Evolutionary conservation across 495 filamentous ascomycete species (phyloP), one percentile per base, ranked within the genome.

Genomic region (Penicillium steckii): DNA sequence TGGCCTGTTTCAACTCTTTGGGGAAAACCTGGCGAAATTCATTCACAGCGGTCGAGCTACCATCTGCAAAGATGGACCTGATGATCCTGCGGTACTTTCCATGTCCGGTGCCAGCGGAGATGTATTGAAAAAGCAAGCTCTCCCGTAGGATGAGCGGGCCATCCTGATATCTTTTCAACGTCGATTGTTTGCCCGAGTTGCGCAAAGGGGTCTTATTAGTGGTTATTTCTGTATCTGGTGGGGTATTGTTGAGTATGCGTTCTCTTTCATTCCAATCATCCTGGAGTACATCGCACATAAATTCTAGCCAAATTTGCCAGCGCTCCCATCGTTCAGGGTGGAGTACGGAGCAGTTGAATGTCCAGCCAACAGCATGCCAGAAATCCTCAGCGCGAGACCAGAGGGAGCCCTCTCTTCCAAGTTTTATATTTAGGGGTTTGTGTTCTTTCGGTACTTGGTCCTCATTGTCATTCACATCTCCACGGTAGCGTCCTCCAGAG

Each of bases 331-430:
- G 70, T 27, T 72, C 74, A 32, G 78, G 79, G 48, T 92, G 77
- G 35, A 77, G 66, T 2, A 90, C 78, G 13, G 90, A 90, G 70
- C 94, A 98, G 57, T 91, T 92, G 66, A 97, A 95, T 0, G 88
- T 85, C 94, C 94, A 97, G 3, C 94, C 94, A 1, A 93, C 83
- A 0, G 87, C 80, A 33, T 87, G 81, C 90, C 95, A 98, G 55
- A 97, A 93, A 61, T 95, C 89, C 22, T 87, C 83, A 0, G 85
- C 89, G 17, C 81, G 77, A 13, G 71, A 67, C 82, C 88, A 95
- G 5, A 97, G 43, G 2, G 88, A 82, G 8, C 82, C 81, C n/a
- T 76, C 70, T 19, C 81, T 78, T 1, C 82, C 85, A 23, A 92
- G 68, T 0, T 80, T 74, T 13, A 78, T 68, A 19, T 76, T 71